Conservation (phyloP, 768 basidiomycete species). For the Mycena floridula region DNA sequence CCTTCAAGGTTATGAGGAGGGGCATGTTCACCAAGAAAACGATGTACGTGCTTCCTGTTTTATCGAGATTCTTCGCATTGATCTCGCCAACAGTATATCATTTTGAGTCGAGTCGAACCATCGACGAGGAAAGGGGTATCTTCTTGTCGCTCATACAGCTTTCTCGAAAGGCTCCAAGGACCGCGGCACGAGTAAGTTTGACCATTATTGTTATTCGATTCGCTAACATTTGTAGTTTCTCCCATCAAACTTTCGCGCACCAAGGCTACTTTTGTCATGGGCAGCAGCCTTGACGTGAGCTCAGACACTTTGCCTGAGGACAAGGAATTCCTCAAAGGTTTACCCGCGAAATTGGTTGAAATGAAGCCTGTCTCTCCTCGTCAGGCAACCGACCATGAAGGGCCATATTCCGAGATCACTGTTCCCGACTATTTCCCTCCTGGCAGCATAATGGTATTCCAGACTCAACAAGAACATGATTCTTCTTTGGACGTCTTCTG, state of each 20-base stretch:
- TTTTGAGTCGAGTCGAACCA: constrained; percentile 89
- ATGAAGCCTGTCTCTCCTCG: constrained; percentile 53
- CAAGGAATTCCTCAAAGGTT: constrained; percentile 54
- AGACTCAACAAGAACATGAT: constrained; percentile 76
- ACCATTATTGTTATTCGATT: not conserved
- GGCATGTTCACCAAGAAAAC: constrained; percentile 95
- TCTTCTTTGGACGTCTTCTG: constrained; percentile 69
- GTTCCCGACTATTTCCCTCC: constrained; percentile 93
- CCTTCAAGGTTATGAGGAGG: constrained; percentile 80
- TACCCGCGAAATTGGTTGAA: constrained; percentile 63
- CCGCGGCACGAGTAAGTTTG: constrained; percentile 66
- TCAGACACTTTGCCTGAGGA: constrained; percentile 53
- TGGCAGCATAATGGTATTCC: constrained; percentile 90
- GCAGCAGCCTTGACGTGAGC: constrained; percentile 64
- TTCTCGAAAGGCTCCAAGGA: constrained; percentile 80
- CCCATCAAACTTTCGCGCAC: constrained; percentile 82
- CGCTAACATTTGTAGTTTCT: constrained; percentile 46
- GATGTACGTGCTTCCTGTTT: constrained; percentile 52
- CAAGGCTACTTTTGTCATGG: constrained; percentile 73
- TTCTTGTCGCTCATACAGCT: constrained; percentile 89
- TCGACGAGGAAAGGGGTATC: constrained; percentile 84
- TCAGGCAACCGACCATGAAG: constrained; percentile 58
- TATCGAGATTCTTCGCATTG: not conserved
- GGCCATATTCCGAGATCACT: constrained; percentile 69
- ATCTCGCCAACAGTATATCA: constrained; percentile 66